Percentiles rank a stretch among this genome's conserved stretches.
Evolutionary conservation across 2,329 filamentous ascomycete genomes (phyloP).

Genomic region (Meredithiella fracta): DNA sequence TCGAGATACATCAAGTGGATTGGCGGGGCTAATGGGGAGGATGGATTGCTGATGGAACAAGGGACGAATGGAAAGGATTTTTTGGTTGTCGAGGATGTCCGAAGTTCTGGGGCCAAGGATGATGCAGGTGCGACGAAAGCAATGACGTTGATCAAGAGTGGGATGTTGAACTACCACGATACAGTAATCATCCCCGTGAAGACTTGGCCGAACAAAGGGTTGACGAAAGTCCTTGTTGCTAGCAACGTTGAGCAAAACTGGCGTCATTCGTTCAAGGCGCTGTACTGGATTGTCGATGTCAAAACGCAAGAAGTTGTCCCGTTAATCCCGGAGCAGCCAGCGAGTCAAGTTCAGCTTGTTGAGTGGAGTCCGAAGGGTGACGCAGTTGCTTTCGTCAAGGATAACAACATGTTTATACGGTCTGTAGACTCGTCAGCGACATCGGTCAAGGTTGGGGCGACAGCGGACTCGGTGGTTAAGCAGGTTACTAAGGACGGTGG

Average conservation of each 20-base stretch:
- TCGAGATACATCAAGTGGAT: conserved; percentile 62
- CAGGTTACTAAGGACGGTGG: conserved; percentile 80
- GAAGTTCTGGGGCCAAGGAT: conserved; percentile 24
- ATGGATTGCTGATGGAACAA: conserved; percentile 70
- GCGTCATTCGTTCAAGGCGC: conserved; percentile 73
- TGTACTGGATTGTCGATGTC: conserved; percentile 89
- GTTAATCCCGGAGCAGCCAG: conserved; percentile 51
- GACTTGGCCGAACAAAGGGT: conserved; percentile 62
- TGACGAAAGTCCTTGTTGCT: conserved; percentile 72
- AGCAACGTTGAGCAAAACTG: conserved; percentile 61
- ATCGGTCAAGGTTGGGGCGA: not conserved
- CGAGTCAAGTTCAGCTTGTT: conserved; percentile 62
- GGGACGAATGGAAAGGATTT: conserved; percentile 50
- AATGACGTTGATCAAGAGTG: conserved; percentile 58
- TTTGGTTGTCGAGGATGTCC: conserved; percentile 75
- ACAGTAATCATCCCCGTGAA: conserved; percentile 38
- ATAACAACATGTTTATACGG: conserved; percentile 82
- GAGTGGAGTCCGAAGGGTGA: conserved; percentile 80
- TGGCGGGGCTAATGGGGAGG: conserved; percentile 54
- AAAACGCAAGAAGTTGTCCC: conserved; percentile 60
- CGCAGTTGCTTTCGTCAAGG: conserved; percentile 71
- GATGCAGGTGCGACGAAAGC: conserved; percentile 21
- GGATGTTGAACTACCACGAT: conserved; percentile 43
- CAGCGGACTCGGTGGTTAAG: conserved; percentile 31
- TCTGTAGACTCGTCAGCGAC: conserved; percentile 30